Base-by-base conservation (phyloP, 2,329 filamentous ascomycete species). In the Tetracladium maxilliforme region DNA sequence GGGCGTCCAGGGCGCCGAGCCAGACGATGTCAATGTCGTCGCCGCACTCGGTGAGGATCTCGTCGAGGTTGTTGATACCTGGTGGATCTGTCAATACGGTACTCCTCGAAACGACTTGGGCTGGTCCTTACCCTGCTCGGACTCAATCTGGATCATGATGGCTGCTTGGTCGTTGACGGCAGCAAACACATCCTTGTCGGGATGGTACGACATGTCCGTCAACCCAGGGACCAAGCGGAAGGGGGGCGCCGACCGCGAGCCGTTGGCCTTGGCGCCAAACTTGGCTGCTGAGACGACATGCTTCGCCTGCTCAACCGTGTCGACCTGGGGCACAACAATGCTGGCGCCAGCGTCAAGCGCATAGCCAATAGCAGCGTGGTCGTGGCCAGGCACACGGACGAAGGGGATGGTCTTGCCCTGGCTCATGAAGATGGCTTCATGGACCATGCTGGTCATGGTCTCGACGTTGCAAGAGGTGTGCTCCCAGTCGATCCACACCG, bases 381-480 rank as follows among this genome's bases (percentile, higher is more conserved):
- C 55, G 30, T 61, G 55, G 12, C 54, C 52, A 2, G 55, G 53
- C 6, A 61, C 45, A 13, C 56, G 43, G 16, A 61, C 57, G 24
- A 51, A 54, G 7, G 58, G 54, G 22, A 58, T 56, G 6, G 49
- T 57, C 20, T 41, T 47, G 4, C 58, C 58, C 11, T 52, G 45
- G 36, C 51, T 56, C 44, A 59, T 51, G 35, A 58, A 58, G 31
- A 54, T 51, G 30, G 54, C 38, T 26, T 59, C 54, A 29, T 60
- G 56, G 3, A 61, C 55, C 42, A 61, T 56, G 44, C 51, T 18
- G 2, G 55, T 61, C 57, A 61, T 61, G n/a, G 56, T 61, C 41
- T 61, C 56, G 14, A 58, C 47, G 26, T 51, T 48, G 35, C 52
- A 58, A 4, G 54, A 39, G 6, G 43, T 46, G 38, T 61, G 57